Conservation (phyloP, 163 green algal genomes). For the Prototheca cutis region DNA sequence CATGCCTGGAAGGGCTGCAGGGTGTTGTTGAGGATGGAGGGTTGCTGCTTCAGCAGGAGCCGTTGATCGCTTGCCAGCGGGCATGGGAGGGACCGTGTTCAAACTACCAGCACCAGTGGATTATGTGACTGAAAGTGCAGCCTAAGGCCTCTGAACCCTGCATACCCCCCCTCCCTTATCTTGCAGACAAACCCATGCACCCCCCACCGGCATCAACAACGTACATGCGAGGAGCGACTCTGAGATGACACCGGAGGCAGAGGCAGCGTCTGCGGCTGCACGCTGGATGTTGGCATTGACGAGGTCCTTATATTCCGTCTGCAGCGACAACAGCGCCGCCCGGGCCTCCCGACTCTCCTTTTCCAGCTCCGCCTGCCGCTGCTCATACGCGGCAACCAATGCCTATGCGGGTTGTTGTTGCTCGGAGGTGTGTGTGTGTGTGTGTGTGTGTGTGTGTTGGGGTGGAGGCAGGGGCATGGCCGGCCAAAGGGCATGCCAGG, state of each 20-base stretch:
- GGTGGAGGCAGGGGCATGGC: not conserved
- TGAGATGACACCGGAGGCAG: not conserved
- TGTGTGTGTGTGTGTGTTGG: too few relatives aligned
- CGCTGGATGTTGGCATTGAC: conserved; percentile 24
- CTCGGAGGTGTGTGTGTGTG: not conserved
- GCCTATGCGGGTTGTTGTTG: conserved; percentile 7
- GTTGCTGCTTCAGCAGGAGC: too few relatives aligned
- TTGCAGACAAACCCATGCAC: too few relatives aligned
- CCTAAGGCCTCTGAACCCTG: too few relatives aligned
- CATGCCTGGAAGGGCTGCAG: conserved; percentile 4
- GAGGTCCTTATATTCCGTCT: conserved; percentile 29
- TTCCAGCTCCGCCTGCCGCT: conserved; percentile 20
- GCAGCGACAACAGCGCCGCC: conserved; percentile 24
- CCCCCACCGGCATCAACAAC: too few relatives aligned
- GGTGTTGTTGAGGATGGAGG: too few relatives aligned
- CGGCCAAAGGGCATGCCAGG: too few relatives aligned
- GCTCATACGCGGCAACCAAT: conserved; percentile 36
- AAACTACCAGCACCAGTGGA: too few relatives aligned
- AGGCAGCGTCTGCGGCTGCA: not conserved
- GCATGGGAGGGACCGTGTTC: too few relatives aligned
- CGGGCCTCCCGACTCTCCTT: conserved; percentile 29
- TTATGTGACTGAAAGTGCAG: not conserved
- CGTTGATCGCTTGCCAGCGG: too few relatives aligned
- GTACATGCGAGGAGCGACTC: not conserved
- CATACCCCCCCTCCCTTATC: too few relatives aligned